Evolutionary conservation across 2,329 filamentous ascomycete species (phyloP), one percentile per base, ranked within the genome.

Genomic region (Ambrosiella xylebori): DNA sequence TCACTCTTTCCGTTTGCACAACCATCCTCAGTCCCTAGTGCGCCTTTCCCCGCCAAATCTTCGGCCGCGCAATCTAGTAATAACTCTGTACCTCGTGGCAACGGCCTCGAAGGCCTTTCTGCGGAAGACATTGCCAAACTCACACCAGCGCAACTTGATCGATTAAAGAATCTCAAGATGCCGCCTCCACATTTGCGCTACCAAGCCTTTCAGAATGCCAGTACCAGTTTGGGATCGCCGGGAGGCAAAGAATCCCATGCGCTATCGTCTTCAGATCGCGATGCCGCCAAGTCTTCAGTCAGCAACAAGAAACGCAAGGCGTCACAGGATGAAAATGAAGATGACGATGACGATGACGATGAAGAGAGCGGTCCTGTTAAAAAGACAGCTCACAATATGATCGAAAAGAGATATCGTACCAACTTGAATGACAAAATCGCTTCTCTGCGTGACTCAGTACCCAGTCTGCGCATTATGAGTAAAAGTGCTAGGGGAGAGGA

Each of bases 371-470:
- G 65, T 61, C 70, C 70, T 4, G 65, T 72, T 60, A 96, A 95
- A 76, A 96, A 96, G 76, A 94, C 90, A 38, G 89, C 91, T 1
- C 91, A 97, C 71, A 97, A 96, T 70, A 93, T 97, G 78, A 96
- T 97, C 62, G 91, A 97, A 72, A 97, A 96, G 76, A 77, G 91
- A 63, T 97, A 97, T 70, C 84, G 91, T 65, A 95, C 88, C 57
- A 97, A 97, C 66, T 76, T 97, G 59, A 97, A 97, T 67, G 91
- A 96, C 68, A 97, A 97, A 73, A 97, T 97, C 65, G 86, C 89
- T 51, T 89, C 90, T 60, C 74, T 97, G 61, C 79, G 90, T 64
- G 89, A 96, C 68, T 95, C 88, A 66, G 89, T 97, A 12, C 91
- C 91, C 1, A 94, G 87, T 68, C 74, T 97, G 59, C 82, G 90